Evolutionary conservation across 441 rosid species (phyloP).

Genomic region (Rhodomyrtus psidioides): DNA sequence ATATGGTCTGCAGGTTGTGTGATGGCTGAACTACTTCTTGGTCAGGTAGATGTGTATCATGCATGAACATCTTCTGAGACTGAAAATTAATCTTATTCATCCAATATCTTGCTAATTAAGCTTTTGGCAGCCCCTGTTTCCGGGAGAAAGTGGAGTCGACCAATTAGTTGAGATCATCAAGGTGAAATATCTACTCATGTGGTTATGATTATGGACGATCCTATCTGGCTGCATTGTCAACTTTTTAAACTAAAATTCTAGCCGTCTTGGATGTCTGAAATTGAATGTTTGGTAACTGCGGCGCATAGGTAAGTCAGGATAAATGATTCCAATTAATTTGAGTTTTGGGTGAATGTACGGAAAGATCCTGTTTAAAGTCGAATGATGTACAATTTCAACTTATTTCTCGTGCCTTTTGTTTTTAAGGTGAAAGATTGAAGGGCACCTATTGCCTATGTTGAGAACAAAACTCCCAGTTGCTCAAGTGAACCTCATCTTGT

Average conservation of each 20-base stretch:
- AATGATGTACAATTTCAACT: neutral
- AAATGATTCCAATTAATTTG: neutral
- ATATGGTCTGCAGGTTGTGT: constrained; percentile 99
- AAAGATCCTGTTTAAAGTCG: neutral
- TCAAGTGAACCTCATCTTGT: neutral
- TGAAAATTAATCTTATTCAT: neutral
- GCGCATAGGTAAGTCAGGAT: neutral
- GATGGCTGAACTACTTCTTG: constrained; percentile 98
- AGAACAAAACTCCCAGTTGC: neutral
- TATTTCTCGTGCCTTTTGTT: neutral
- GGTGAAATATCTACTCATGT: constrained; percentile 32
- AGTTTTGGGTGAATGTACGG: neutral
- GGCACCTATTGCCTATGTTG: neutral
- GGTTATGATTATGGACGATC: neutral
- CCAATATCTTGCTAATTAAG: constrained; percentile 1
- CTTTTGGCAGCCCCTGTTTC: constrained; percentile 79
- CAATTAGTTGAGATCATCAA: constrained; percentile 97
- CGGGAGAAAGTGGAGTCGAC: constrained; percentile 99
- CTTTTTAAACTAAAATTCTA: neutral
- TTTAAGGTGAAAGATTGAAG: neutral
- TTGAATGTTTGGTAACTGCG: neutral
- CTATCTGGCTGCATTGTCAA: neutral
- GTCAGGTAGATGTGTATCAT: constrained; percentile 47
- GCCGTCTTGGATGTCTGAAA: neutral
- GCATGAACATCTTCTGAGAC: neutral